A percentile compares a stretch with the other conserved stretches of the same genome.
phyloP scores from a whole-genome alignment of 73 alveolate genomes.

The Tetrahymena elliotti region DNA sequence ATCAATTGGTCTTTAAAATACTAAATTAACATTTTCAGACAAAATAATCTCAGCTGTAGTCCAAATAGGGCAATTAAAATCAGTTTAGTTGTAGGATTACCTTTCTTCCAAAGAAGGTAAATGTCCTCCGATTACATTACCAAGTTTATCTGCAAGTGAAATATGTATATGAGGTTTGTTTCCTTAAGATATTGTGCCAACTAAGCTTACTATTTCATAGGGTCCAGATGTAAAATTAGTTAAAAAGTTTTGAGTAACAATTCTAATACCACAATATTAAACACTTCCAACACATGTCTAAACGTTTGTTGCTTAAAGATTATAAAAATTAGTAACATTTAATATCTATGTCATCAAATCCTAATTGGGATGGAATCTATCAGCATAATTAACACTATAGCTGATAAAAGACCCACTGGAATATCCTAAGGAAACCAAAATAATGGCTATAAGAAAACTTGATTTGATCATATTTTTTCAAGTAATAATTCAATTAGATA shows the following conservation, averaged over 20 bases:
- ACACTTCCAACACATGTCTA: conserved; percentile 28
- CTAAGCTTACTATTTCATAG: conserved; percentile 17
- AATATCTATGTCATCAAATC: neutral
- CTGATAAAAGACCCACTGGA: neutral
- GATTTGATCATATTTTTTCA: neutral
- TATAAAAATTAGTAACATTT: neutral
- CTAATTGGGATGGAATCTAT: neutral
- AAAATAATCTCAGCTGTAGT: conserved; percentile 21
- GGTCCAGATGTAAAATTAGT: conserved; percentile 2
- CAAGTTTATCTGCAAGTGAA: conserved; percentile 7
- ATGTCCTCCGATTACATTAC: conserved; percentile 18
- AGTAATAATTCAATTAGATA: too few relatives aligned
- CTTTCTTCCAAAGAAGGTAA: conserved; percentile 4
- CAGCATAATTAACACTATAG: neutral
- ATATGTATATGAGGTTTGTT: conserved; percentile 10
- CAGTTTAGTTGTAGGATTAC: neutral
- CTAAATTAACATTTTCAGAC: conserved; percentile 1
- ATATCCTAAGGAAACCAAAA: neutral
- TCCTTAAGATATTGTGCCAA: conserved; percentile 18
- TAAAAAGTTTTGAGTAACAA: neutral
- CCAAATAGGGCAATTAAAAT: conserved; percentile 5
- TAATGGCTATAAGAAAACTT: neutral
- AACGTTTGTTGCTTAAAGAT: conserved; percentile 9
- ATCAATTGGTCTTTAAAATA: neutral
- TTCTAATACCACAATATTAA: conserved; percentile 8